Evolutionary conservation across 2,329 filamentous ascomycete genomes (phyloP).

Genomic region (Colletotrichum simmondsii): DNA sequence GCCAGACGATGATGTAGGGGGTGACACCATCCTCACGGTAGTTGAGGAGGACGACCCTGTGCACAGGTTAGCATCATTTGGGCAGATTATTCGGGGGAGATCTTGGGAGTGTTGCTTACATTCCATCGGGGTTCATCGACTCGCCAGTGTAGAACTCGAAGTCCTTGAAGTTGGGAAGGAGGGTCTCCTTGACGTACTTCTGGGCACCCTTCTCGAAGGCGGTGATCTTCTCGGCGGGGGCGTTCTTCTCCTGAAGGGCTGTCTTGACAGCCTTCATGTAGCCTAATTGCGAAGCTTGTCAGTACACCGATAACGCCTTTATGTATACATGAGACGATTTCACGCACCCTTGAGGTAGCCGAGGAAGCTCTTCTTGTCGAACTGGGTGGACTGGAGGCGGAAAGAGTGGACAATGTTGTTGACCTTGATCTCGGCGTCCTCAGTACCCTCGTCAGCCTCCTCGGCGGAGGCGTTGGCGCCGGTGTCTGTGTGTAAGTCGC

Average conservation of each 20-base stretch:
- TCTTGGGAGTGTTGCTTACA: constrained; percentile 68
- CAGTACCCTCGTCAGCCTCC: constrained; percentile 80
- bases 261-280: constrained; percentile 94
- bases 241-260: constrained; percentile 71
- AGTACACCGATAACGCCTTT: neutral
- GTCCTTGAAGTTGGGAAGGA: constrained; percentile 90
- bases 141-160: constrained; percentile 95
- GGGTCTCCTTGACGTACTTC: constrained; percentile 82
- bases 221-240: constrained; percentile 74
- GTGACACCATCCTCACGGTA: constrained; percentile 97
- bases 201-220: constrained; percentile 83
- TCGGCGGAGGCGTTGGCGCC: constrained; percentile 98
- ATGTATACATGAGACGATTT: neutral
- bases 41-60: constrained; percentile 89
- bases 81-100: neutral
- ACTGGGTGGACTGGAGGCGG: constrained; percentile 81
- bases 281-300: constrained; percentile 53
- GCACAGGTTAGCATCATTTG: neutral
- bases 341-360: constrained; percentile 83
- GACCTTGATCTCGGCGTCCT: constrained; percentile 78
- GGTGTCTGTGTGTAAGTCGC: constrained; percentile 66
- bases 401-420: constrained; percentile 96
- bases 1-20: constrained; percentile 92
- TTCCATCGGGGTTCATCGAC: constrained; percentile 92
- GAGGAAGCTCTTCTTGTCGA: constrained; percentile 91